A percentile compares a stretch with the other conserved stretches of the same genome.
Conservation (phyloP, 176 grass and related monocot genomes). For the Stipa capillata region DNA sequence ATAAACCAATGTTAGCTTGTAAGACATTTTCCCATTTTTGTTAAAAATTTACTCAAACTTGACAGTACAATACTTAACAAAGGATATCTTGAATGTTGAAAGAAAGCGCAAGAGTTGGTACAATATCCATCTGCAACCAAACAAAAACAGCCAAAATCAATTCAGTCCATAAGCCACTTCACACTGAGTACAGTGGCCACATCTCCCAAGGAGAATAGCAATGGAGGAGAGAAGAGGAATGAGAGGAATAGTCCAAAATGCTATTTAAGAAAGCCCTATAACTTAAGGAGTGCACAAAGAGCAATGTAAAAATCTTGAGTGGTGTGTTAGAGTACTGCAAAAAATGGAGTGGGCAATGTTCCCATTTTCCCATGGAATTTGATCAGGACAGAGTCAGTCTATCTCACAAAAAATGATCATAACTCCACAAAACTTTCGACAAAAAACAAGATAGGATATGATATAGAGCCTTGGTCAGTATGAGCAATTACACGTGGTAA, state of each 20-base stretch:
- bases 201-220: not conserved
- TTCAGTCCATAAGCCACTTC: not conserved
- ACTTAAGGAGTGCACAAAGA: not conserved
- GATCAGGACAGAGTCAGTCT: not conserved
- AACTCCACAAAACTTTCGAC: not conserved
- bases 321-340: not conserved
- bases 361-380: not conserved
- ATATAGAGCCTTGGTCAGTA: not conserved
- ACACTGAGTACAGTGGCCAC: not conserved
- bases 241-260: not conserved
- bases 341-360: not conserved
- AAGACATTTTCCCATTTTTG: not conserved
- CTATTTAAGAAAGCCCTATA: not conserved
- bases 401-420: not conserved
- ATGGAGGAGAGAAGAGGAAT: not conserved
- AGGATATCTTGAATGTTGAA: constrained; percentile 93
- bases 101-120: constrained; percentile 66
- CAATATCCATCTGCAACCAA: constrained; percentile 72
- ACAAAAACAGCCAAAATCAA: constrained; percentile 3
- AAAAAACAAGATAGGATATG: not conserved
- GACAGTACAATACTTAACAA: not conserved
- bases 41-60: not conserved
- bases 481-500: not conserved
- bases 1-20: not conserved
- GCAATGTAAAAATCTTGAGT: not conserved